phyloP scores from a whole-genome alignment of 768 basidiomycete species.

The Termitomyces sp. region DNA sequence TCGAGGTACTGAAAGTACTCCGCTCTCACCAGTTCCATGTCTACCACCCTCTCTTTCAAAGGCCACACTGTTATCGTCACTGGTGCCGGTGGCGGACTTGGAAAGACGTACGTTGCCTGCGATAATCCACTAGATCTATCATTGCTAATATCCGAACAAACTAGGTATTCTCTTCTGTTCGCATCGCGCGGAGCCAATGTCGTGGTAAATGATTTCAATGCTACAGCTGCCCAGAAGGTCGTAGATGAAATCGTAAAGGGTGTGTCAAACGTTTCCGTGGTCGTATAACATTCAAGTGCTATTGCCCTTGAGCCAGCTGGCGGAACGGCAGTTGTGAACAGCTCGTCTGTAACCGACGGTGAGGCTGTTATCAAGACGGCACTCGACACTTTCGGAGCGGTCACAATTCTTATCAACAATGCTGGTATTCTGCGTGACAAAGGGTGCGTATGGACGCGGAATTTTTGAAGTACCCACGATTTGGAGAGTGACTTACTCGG shows the following conservation, averaged over 20 bases:
- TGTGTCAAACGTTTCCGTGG: constrained; percentile 24
- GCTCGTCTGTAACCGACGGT: constrained; percentile 84
- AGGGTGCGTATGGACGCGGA: constrained; percentile 40
- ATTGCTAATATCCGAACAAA: constrained; percentile 5
- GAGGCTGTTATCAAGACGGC: constrained; percentile 82
- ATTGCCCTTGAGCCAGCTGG: constrained; percentile 48
- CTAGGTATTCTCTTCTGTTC: constrained; percentile 85
- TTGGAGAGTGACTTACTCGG: not conserved
- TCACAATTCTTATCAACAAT: constrained; percentile 94
- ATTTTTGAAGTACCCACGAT: not conserved
- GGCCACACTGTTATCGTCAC: constrained; percentile 92
- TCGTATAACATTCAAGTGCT: not conserved
- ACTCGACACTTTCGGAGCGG: constrained; percentile 74
- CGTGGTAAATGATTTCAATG: constrained; percentile 93
- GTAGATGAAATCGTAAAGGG: constrained; percentile 84
- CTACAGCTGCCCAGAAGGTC: constrained; percentile 83
- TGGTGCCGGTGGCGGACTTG: constrained; percentile 93
- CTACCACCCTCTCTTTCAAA: constrained; percentile 59
- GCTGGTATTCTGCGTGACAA: constrained; percentile 86
- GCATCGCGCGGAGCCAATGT: constrained; percentile 92
- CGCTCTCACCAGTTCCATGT: constrained; percentile 26
- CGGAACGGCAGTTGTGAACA: constrained; percentile 84
- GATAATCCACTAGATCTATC: not conserved
- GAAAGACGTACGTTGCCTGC: constrained; percentile 62
- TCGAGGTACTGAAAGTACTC: not conserved